Evolutionary conservation across 2,329 filamentous ascomycete species (phyloP).

Genomic region (Hansfordia pulvinata): DNA sequence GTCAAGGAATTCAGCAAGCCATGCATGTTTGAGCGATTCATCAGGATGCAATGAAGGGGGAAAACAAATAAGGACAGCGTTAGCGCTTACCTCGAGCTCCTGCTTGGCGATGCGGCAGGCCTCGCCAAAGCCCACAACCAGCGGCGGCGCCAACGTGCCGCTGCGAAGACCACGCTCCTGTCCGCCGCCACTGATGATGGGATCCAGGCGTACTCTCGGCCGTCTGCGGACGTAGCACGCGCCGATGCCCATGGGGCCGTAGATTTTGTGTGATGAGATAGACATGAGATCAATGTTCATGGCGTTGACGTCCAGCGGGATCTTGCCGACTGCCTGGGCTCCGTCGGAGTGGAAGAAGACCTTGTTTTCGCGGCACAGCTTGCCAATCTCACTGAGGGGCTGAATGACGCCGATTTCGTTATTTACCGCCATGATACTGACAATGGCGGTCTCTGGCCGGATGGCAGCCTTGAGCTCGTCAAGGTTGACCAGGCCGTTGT

Average conservation of each 20-base stretch:
- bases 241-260: constrained; percentile 92
- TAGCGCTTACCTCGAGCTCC: constrained; percentile 69
- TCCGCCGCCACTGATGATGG: constrained; percentile 89
- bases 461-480: constrained; percentile 79
- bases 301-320: constrained; percentile 88
- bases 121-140: constrained; percentile 89
- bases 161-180: constrained; percentile 92
- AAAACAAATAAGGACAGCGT: constrained; percentile 6
- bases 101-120: constrained; percentile 84
- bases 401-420: constrained; percentile 99
- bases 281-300: constrained; percentile 99
- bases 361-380: constrained; percentile 80
- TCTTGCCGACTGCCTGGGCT: constrained; percentile 97
- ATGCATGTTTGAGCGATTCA: constrained; percentile 83
- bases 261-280: constrained; percentile 97
- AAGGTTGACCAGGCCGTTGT: constrained; percentile 74
- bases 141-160: constrained; percentile 78
- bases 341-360: constrained; percentile 97
- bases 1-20: constrained; percentile 73
- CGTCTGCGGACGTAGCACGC: constrained; percentile 91
- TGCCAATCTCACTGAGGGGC: constrained; percentile 84
- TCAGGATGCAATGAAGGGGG: constrained; percentile 35
- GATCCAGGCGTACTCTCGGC: constrained; percentile 85
- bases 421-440: constrained; percentile 98
- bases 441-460: constrained; percentile 76